Conservation (phyloP, 2,329 filamentous ascomycete species). For the Colletotrichum sp. region DNA sequence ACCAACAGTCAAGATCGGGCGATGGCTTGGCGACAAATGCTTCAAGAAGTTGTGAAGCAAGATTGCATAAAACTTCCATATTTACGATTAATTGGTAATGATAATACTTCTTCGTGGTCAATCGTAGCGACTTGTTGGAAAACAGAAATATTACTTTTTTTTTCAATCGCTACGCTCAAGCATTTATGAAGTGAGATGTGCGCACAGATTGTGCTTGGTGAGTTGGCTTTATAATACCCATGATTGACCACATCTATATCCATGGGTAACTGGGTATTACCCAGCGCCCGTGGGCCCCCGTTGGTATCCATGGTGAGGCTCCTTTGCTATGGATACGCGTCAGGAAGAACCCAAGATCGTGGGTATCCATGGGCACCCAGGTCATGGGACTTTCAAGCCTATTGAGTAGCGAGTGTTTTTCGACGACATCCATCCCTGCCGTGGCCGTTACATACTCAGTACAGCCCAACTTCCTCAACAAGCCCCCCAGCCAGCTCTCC, state of each 20-base stretch:
- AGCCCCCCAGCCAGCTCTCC: not conserved
- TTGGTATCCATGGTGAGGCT: too few relatives aligned
- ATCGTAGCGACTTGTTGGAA: not conserved
- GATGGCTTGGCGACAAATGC: not conserved
- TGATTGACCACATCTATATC: too few relatives aligned
- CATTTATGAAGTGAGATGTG: not conserved
- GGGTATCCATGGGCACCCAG: too few relatives aligned
- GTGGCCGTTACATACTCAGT: not conserved
- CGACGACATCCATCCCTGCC: not conserved
- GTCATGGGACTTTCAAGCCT: too few relatives aligned
- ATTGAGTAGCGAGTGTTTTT: not conserved
- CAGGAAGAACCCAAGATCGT: too few relatives aligned
- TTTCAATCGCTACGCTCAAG: rapidly evolving
- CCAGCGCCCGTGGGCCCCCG: too few relatives aligned
- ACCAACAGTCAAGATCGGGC: not conserved
- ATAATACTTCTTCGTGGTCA: not conserved
- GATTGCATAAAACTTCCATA: not conserved
- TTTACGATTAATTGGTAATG: not conserved
- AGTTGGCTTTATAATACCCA: too few relatives aligned
- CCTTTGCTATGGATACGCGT: too few relatives aligned
- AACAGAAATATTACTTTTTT: not conserved
- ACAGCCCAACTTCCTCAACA: not conserved
- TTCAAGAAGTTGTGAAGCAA: not conserved
- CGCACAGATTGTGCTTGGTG: too few relatives aligned
- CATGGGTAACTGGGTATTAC: too few relatives aligned